These are phyloP conservation scores for Phyllosticta citrichinensis DNA, from an alignment of 2,329 filamentous ascomycete genomes.

Conservation along the genomic window DNA sequence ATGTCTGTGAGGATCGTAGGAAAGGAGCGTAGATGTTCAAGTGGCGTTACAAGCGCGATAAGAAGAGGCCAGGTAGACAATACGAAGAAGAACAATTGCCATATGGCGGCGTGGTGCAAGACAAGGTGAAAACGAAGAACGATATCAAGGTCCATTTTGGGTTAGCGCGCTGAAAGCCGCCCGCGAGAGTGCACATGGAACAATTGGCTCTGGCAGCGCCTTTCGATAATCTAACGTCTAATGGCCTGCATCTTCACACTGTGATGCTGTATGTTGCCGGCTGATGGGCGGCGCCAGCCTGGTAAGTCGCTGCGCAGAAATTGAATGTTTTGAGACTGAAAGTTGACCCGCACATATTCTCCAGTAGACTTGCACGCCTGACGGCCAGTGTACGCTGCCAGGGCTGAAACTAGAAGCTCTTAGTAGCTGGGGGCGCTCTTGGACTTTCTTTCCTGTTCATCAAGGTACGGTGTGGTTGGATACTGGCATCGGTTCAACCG, in stretches of 20 bases:
- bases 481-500: no score
- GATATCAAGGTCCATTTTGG: conserved; percentile 1
- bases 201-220: background rate
- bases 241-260: background rate
- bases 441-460: no score
- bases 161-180: background rate
- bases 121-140: conserved; percentile 1
- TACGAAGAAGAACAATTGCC: background rate
- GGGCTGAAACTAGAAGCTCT: background rate
- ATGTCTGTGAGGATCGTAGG: background rate
- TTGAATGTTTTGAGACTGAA: background rate
- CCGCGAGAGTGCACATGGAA: background rate
- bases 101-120: background rate
- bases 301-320: background rate
- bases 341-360: background rate
- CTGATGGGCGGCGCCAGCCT: background rate
- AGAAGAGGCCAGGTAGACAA: background rate
- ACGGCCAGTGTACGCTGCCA: background rate
- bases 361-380: background rate
- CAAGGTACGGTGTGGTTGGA: no score
- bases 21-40: background rate
- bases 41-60: background rate
- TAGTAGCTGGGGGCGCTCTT: background rate
- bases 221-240: background rate
- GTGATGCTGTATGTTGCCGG: background rate